Evolutionary conservation across 179 eudicot genomes (phyloP).

Genomic region (Heliamphora pulchella): DNA sequence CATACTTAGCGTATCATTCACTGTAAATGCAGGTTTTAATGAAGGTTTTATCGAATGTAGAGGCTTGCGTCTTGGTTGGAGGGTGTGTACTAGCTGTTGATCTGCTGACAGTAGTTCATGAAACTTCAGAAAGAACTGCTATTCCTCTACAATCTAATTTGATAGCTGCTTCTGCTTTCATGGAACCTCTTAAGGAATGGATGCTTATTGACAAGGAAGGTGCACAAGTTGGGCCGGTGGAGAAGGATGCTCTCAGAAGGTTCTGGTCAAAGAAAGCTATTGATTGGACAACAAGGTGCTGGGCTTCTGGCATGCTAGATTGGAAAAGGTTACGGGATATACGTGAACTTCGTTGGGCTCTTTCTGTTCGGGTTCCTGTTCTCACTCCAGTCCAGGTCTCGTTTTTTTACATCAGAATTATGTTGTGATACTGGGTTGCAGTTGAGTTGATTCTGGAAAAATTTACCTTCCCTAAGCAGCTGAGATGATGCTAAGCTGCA

Average conservation of each 20-base stretch:
- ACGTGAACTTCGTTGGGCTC: slow-evolving; percentile 97
- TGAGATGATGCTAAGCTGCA: not conserved
- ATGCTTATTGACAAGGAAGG: slow-evolving; percentile 77
- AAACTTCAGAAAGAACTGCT: slow-evolving; percentile 95
- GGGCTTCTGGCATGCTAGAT: slow-evolving; percentile 93
- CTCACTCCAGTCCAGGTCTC: slow-evolving; percentile 81
- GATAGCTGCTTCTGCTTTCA: slow-evolving; percentile 97
- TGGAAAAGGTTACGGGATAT: slow-evolving; percentile 93
- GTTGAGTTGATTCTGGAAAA: not conserved
- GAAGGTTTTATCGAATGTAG: slow-evolving; percentile 83
- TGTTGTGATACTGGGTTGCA: not conserved
- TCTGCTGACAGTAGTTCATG: slow-evolving; percentile 79
- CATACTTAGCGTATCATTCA: not conserved
- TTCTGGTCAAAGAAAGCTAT: slow-evolving; percentile 80
- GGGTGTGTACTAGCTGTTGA: slow-evolving; percentile 98
- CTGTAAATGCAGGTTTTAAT: slow-evolving; percentile 66
- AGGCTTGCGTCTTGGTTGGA: slow-evolving; percentile 94
- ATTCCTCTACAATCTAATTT: slow-evolving; percentile 95
- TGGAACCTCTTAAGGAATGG: slow-evolving; percentile 98
- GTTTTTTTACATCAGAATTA: not conserved
- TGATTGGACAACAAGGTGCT: slow-evolving; percentile 90
- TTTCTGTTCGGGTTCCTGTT: slow-evolving; percentile 90
- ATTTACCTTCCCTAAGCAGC: not conserved
- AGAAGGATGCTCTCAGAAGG: slow-evolving; percentile 95
- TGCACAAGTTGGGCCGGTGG: slow-evolving; percentile 85